Evolutionary conservation across 345 rosid genomes (phyloP), one percentile per base, ranked within the genome.

Genomic region (Eucalyptus pauciflora): DNA sequence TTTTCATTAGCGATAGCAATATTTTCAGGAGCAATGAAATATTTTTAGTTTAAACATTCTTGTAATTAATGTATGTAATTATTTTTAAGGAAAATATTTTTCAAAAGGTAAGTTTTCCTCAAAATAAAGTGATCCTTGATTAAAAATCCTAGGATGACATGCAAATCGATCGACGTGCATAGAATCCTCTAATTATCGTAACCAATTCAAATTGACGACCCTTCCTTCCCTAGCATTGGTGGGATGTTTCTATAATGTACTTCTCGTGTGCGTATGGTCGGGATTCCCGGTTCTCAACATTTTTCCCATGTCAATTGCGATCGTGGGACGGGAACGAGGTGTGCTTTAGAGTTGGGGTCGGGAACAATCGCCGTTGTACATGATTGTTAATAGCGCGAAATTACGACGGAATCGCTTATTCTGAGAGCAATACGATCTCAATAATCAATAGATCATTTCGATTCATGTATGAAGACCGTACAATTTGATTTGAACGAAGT

Each of bases 371-470:
- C 9, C 37, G 37, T 1, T 1, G 18, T 4, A 64, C 71, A n/a
- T 29, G 71, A 62, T 29, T 62, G 3, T 29, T 45, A 62, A 62
- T 17, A 15, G 6, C 2, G 2, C 1, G 3, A 12, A 24, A 58
- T 58, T 5, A 10, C 10, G 2, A 16, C 16, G 15, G 7, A 27
- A 3, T 62, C 4, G 31, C 31, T 7, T 43, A 5, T 43, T 43
- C 37, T 2, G 8, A 37, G 27, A 3, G 14, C 1, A 22, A 7
- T 4, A 3, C 4, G 24, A 33, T 41, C 12, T 33, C 4, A 3
- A 41, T 0, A 10, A 71, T 76, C 5, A 4, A 22, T 7, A 3
- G 0, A 20, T 37, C 8, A 3, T 76, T 37, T 3, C 2, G 0
- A 45, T 10, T 76, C 14, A 37, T 20, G 3, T 18, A 37, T 71